A percentile compares a stretch with the other conserved stretches of the same genome.
Conservation (phyloP, 1,284 basidiomycete species). For the Ceratobasidium sp. region DNA sequence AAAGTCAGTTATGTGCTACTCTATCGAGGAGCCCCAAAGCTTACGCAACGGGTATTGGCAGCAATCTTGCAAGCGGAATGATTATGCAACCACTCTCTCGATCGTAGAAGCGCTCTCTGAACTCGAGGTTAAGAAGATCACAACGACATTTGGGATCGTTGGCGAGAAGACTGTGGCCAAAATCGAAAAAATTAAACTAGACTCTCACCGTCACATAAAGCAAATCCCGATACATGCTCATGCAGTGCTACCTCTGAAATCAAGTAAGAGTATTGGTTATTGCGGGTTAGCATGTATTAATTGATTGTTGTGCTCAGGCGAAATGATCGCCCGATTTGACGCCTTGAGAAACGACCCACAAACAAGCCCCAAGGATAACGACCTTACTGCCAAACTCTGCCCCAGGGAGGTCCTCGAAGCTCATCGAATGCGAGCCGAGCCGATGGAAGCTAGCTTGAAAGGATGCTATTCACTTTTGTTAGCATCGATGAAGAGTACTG, state of each 20-base stretch:
- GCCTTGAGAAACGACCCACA: not conserved
- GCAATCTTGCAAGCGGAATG: not conserved
- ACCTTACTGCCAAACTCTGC: not conserved
- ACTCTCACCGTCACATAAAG: not conserved
- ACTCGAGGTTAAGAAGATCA: not conserved
- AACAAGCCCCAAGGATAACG: not conserved
- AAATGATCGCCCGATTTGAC: not conserved
- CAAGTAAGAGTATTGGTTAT: not conserved
- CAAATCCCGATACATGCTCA: not conserved
- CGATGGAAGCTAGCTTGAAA: not conserved
- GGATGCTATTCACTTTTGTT: not conserved
- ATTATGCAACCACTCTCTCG: not conserved
- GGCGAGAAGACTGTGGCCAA: not conserved
- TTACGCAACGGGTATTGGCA: not conserved
- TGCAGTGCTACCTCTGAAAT: not conserved
- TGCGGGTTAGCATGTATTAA: not conserved
- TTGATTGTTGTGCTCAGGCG: not conserved
- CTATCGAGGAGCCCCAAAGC: not conserved
- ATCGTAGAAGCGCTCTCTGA: not conserved
- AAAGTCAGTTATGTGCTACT: not conserved
- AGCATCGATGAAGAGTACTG: not conserved
- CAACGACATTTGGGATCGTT: not conserved
- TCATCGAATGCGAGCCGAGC: not conserved
- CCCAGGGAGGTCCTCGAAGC: not conserved
- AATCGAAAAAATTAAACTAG: not conserved